Percentiles rank a stretch among this genome's conserved stretches.
These are phyloP conservation scores for Beauveria varroae DNA, from an alignment of 2,329 filamentous ascomycete species.

Conservation along the genomic window DNA sequence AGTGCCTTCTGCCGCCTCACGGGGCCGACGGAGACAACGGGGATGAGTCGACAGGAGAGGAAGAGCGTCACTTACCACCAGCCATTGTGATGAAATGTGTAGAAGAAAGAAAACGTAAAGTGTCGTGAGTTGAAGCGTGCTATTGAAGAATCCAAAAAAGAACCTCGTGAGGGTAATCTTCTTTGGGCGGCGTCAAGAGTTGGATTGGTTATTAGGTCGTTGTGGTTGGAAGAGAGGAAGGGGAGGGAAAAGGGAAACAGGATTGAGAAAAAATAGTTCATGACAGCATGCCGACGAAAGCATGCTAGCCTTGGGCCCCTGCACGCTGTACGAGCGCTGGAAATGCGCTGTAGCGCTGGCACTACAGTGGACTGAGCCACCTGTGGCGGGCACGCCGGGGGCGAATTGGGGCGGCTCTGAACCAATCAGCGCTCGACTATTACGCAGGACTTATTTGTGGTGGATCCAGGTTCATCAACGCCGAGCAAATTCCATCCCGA, in stretches of 20 bases:
- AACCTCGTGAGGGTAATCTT: slow-evolving; percentile 14
- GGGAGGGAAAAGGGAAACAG: slow-evolving; percentile 15
- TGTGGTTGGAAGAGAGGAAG: slow-evolving; percentile 16
- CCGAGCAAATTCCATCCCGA: slow-evolving; percentile 1
- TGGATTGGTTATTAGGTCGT: slow-evolving; percentile 13
- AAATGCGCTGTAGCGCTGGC: neutral
- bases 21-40: slow-evolving; percentile 1
- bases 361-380: slow-evolving; percentile 22
- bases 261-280: slow-evolving; percentile 27
- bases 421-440: slow-evolving; percentile 32
- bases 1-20: neutral
- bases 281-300: slow-evolving; percentile 31
- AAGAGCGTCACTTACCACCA: slow-evolving; percentile 32
- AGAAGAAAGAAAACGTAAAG: slow-evolving; percentile 15
- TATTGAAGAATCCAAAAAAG: slow-evolving; percentile 15
- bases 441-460: slow-evolving; percentile 19
- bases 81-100: slow-evolving; percentile 31
- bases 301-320: slow-evolving; percentile 9
- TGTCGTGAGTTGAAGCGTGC: slow-evolving; percentile 14
- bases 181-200: slow-evolving; percentile 11
- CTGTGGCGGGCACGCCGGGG: slow-evolving; percentile 19
- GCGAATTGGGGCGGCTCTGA: neutral
- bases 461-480: neutral
- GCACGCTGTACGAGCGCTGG: neutral
- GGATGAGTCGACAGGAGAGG: neutral